A percentile compares a stretch with the other conserved stretches of the same genome.
Conservation (phyloP, 2,329 filamentous ascomycete species). For the Pezicula rhizophila region DNA sequence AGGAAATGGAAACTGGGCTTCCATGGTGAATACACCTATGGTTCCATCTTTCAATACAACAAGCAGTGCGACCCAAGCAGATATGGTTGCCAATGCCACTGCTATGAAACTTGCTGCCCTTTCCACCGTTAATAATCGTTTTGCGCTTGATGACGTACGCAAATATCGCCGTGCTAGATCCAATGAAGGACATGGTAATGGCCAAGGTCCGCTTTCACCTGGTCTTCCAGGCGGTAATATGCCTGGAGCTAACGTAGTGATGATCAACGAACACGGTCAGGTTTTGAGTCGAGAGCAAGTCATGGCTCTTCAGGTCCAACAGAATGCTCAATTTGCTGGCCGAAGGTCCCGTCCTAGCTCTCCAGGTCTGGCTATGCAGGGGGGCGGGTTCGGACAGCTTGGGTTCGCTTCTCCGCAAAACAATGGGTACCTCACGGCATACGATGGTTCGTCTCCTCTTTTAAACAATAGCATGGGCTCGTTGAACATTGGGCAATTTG, state of each 20-base stretch:
- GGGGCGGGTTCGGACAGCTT: conserved; percentile 53
- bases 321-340: conserved; percentile 48
- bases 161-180: conserved; percentile 92
- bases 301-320: conserved; percentile 69
- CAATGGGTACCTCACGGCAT: conserved; percentile 89
- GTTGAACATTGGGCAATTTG: conserved; percentile 67
- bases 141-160: conserved; percentile 91
- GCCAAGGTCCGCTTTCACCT: conserved; percentile 59
- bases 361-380: conserved; percentile 79
- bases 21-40: conserved; percentile 97
- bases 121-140: conserved; percentile 96
- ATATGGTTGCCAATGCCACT: conserved; percentile 98
- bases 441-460: conserved; percentile 67
- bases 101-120: conserved; percentile 97
- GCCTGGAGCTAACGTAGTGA: conserved; percentile 73
- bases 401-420: conserved; percentile 84
- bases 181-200: conserved; percentile 66
- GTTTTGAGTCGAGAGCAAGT: conserved; percentile 81
- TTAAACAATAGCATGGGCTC: conserved; percentile 66
- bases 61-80: conserved; percentile 61
- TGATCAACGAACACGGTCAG: conserved; percentile 92
- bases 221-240: conserved; percentile 57
- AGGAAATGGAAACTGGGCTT: conserved; percentile 91
- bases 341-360: conserved; percentile 84
- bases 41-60: conserved; percentile 70